Base-by-base conservation (phyloP, 345 rosid genomes). In the Corchorus capsularis region DNA sequence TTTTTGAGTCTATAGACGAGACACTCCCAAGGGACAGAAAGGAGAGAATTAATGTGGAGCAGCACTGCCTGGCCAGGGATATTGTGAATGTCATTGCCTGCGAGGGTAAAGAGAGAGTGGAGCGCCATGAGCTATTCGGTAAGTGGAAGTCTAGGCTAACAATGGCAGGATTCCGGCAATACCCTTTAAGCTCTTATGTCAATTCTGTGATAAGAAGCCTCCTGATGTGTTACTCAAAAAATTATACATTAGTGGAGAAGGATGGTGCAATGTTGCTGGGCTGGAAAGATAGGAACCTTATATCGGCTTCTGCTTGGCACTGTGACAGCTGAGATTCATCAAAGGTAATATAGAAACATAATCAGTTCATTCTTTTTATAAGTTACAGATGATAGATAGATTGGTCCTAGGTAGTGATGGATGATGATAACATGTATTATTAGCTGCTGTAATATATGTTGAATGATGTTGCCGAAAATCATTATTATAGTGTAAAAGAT, bases 281-380 rank as follows among this genome's bases (percentile, higher is more conserved):
- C 0, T 91, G 96, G 96, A 89, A 88, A 74, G 84, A 88, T 10
- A 85, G 93, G 82, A 83, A 74, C 78, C 64, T 91, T 75, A 41
- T 89, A 52, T 89, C 93, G 7, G 96, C 92, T 11, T 91, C 96
- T 22, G 96, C 96, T 70, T 89, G 96, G 96, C 82, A 74, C 54
- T 91, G 81, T 86, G 69, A 13, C 2, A 20, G 45, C 20, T 47
- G 47, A 47, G 66, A 73, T 43, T 14, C 54, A 46, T 47, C 32
- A 43, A 45, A 47, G 59, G 45, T 27, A 77, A 52, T 17, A 15
- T 34, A 6, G 27, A 75, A 63, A 45, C 75, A 65, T 47, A 74
- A 81, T 52, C 37, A 50, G 45, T 17, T 59, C 35, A 61, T 17
- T 72, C 43, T 52, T 55, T 37, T 66, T 20, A 10, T 46, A 73